Conservation (phyloP, 495 filamentous ascomycete species). For the Pyrenula aspistea region DNA sequence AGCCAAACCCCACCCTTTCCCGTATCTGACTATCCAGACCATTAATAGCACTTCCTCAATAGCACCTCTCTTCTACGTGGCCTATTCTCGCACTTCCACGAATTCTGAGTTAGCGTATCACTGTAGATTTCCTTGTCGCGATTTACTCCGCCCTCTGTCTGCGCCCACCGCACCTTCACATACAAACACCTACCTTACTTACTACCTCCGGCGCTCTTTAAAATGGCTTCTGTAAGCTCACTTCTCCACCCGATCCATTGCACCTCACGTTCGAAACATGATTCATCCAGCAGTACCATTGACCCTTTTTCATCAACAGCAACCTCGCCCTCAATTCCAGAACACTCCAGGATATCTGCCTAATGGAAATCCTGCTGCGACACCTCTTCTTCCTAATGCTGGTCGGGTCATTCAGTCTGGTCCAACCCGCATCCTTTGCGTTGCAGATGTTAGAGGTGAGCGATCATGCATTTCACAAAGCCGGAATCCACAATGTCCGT, state of each 20-base stretch:
- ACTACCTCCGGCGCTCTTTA: background rate
- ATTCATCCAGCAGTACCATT: background rate
- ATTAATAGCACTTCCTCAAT: background rate
- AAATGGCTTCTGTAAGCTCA: background rate
- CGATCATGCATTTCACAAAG: no score
- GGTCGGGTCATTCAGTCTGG: slow-evolving; percentile 73
- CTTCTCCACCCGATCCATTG: background rate
- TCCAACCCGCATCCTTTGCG: slow-evolving; percentile 76
- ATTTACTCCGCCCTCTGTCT: slow-evolving; percentile 1
- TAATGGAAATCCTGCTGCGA: slow-evolving; percentile 38
- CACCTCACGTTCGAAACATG: background rate
- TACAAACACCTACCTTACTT: background rate
- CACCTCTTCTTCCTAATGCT: slow-evolving; percentile 51
- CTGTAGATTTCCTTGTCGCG: slow-evolving; percentile 5
- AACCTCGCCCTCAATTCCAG: slow-evolving; percentile 15
- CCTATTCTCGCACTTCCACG: slow-evolving; percentile 4
- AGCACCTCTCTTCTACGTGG: background rate
- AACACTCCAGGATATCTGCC: slow-evolving; percentile 36
- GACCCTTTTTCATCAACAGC: slow-evolving; percentile 2
- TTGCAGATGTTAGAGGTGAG: slow-evolving; percentile 95
- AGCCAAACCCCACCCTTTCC: background rate
- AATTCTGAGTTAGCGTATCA: slow-evolving; percentile 3
- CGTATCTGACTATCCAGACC: background rate
- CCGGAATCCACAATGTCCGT: background rate
- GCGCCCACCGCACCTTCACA: no score